Percentiles rank a stretch among this genome's conserved stretches.
Evolutionary conservation across 2,329 filamentous ascomycete genomes (phyloP).

Genomic region (Pseudocercospora eumusae): DNA sequence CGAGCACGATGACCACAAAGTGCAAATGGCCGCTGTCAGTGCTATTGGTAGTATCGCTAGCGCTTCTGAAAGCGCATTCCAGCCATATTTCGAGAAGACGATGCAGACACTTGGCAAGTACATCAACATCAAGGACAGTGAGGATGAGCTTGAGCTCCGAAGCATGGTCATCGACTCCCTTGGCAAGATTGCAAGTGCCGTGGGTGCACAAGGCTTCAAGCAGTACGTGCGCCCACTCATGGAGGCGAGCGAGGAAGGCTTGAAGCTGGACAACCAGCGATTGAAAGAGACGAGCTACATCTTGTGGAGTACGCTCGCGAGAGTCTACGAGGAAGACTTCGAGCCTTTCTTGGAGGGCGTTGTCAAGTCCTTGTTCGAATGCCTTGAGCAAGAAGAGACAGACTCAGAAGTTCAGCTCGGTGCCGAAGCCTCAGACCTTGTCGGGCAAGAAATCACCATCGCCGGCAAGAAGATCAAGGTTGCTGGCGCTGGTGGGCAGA

Average conservation of each 20-base stretch:
- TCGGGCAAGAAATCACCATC: constrained; percentile 74
- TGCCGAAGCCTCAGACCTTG: constrained; percentile 70
- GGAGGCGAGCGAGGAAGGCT: constrained; percentile 86
- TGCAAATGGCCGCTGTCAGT: constrained; percentile 85
- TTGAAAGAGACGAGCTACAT: constrained; percentile 97
- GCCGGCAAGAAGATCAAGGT: constrained; percentile 85
- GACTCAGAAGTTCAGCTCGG: constrained; percentile 75
- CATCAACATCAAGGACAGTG: constrained; percentile 80
- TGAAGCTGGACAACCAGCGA: constrained; percentile 83
- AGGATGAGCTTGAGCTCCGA: constrained; percentile 86
- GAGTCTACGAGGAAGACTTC: constrained; percentile 86
- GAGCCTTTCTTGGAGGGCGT: constrained; percentile 75
- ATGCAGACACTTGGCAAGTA: constrained; percentile 88
- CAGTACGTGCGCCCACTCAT: constrained; percentile 89
- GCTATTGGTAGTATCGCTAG: constrained; percentile 89
- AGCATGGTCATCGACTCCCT: constrained; percentile 90
- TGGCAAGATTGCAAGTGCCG: constrained; percentile 86
- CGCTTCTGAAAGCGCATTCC: constrained; percentile 77
- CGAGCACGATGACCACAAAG: constrained; percentile 78
- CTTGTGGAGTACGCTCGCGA: constrained; percentile 90
- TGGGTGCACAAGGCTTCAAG: constrained; percentile 83
- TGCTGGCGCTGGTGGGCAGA: constrained; percentile 55
- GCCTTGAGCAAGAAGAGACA: constrained; percentile 84
- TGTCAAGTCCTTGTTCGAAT: constrained; percentile 77
- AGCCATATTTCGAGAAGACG: constrained; percentile 86